These are phyloP conservation scores for Suillus ampliporus DNA, from an alignment of 768 basidiomycete species.

Conservation along the genomic window DNA sequence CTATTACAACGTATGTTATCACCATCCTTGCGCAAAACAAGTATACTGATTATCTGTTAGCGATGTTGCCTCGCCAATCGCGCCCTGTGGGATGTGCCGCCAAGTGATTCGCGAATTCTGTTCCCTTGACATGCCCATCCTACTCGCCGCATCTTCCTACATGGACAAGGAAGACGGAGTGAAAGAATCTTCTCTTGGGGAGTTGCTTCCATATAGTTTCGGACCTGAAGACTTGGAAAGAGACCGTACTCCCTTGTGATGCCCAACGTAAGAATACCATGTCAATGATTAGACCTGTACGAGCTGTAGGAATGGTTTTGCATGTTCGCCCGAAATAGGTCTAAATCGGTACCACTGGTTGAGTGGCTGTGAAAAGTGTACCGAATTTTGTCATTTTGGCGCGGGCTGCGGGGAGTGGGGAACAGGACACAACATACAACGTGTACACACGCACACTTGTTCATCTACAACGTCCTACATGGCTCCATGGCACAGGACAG, in stretches of 20 bases:
- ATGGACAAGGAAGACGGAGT: constrained; percentile 50
- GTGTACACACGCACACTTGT: constrained; percentile 3
- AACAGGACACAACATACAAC: not conserved
- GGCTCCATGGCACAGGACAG: constrained; percentile 34
- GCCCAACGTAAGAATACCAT: not conserved
- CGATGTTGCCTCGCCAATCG: constrained; percentile 67
- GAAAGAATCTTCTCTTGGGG: constrained; percentile 68
- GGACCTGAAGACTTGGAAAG: constrained; percentile 80
- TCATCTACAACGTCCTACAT: constrained; percentile 26
- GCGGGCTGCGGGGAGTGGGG: not conserved
- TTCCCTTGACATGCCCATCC: constrained; percentile 68
- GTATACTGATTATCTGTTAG: constrained; percentile 42
- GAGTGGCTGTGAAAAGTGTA: constrained; percentile 1
- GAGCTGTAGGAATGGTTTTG: not conserved
- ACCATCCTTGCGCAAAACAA: too few relatives aligned
- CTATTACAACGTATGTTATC: constrained; percentile 72
- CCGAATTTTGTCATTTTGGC: not conserved
- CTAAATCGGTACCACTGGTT: not conserved
- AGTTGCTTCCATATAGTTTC: constrained; percentile 85
- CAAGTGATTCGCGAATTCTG: constrained; percentile 92
- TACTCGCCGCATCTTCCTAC: constrained; percentile 73
- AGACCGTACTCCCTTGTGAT: not conserved
- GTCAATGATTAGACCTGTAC: too few relatives aligned
- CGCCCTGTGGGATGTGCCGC: constrained; percentile 94
- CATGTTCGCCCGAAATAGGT: not conserved